These are phyloP conservation scores for Pterocarpus macrocarpus DNA, from an alignment of 306 rosid species.

Conservation along the genomic window DNA sequence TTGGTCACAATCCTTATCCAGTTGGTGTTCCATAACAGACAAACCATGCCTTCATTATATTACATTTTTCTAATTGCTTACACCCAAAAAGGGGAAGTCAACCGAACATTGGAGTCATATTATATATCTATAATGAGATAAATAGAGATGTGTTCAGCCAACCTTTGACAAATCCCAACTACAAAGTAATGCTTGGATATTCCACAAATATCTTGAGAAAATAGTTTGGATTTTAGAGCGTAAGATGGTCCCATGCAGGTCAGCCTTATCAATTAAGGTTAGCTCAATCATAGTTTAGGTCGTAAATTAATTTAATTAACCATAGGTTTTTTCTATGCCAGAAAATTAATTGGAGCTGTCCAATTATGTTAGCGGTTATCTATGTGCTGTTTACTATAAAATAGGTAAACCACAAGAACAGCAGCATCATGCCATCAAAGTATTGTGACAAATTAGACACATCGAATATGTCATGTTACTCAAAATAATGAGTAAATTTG, in stretches of 20 bases:
- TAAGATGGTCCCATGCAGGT: not conserved
- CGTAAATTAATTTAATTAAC: not conserved
- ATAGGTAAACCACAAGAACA: constrained; percentile 20
- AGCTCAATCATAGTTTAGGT: not conserved
- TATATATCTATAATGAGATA: not conserved
- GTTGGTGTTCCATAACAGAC: not conserved
- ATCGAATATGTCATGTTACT: no score
- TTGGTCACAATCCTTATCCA: constrained; percentile 28
- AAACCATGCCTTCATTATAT: not conserved
- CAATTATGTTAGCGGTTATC: not conserved
- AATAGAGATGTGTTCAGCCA: not conserved
- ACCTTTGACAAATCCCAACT: constrained; percentile 7
- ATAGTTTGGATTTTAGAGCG: no score
- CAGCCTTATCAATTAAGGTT: not conserved
- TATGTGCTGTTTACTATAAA: not conserved
- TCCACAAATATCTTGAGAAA: not conserved
- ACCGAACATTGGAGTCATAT: not conserved
- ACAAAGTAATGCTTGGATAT: not conserved
- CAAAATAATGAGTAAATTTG: not conserved
- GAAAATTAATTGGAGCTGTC: not conserved
- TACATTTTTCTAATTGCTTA: not conserved
- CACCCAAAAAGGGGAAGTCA: not conserved
- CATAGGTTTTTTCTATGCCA: not conserved
- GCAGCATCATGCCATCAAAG: constrained; percentile 25
- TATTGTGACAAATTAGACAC: no score